Evolutionary conservation across 768 basidiomycete species (phyloP), one percentile per base, ranked within the genome.

Genomic region (Fomitopsis pulvina): DNA sequence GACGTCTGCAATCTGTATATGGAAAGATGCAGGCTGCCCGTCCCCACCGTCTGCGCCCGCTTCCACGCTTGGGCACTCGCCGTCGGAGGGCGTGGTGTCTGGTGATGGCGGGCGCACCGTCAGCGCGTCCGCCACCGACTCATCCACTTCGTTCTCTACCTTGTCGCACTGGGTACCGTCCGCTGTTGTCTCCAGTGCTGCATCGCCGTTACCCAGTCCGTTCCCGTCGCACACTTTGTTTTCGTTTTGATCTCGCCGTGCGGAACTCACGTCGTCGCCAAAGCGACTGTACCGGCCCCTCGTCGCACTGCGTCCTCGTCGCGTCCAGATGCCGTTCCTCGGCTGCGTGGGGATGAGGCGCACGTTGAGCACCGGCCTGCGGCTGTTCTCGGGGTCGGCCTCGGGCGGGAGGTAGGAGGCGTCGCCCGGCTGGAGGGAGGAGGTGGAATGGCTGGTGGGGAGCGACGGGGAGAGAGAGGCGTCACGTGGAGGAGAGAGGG

Each of bases 371-470:
- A 63, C 53, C 0, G 67, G 62, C 41, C 57, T 37, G 4, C 59
- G 46, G 1, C 48, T 50, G 40, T 44, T 49, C 28, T 57, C 60
- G 10, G 58, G 56, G 30, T 61, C 57, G 5, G 57, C 62, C 21
- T 64, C 66, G 6, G 64, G 60, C 21, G 60, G 54, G 5, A 62
- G 57, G 37, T 66, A 62, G 14, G 62, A 65, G 3, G 66, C 62
- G 27, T 65, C 62, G 11, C 60, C 65, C 22, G 62, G 63, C 10
- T 63, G 65, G 3, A 65, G 56, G 2, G 66, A 68, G 28, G 63
- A 59, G 5, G 55, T 56, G 6, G 64, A 67, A 10, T 56, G 61
- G 44, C 64, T 63, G 1, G 60, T 63, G 4, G 63, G 62, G 11
- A 67, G 45, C 4, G 66, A 66, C 10, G 64, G 64, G 11, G 63